These are phyloP conservation scores for Arthrobotrys sinensis DNA, from an alignment of 2,329 filamentous ascomycete species.

Conservation along the genomic window DNA sequence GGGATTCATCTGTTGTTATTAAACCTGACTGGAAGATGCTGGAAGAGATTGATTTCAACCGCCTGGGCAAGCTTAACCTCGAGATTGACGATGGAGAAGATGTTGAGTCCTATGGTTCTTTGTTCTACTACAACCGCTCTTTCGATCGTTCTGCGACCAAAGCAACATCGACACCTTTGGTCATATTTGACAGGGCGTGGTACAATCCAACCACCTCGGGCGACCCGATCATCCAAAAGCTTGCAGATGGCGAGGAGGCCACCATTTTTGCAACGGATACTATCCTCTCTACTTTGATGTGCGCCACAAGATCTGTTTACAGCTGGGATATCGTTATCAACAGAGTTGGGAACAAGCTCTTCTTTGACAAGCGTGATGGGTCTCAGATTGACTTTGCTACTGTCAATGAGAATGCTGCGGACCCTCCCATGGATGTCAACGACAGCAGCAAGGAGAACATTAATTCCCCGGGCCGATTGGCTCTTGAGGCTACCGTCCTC, in stretches of 20 bases:
- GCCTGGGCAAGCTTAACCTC: conserved; percentile 93
- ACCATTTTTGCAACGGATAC: conserved; percentile 97
- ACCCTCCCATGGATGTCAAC: conserved; percentile 90
- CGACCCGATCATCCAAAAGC: conserved; percentile 96
- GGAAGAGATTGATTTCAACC: conserved; percentile 98
- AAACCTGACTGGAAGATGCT: conserved; percentile 95
- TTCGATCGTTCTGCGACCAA: conserved; percentile 93
- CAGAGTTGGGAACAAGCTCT: conserved; percentile 95
- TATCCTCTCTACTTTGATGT: conserved; percentile 99
- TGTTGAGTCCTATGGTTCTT: conserved; percentile 93
- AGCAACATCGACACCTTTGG: conserved; percentile 87
- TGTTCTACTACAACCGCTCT: conserved; percentile 96
- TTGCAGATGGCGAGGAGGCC: conserved; percentile 94
- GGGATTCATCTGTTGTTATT: conserved; percentile 95
- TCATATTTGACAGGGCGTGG: conserved; percentile 89
- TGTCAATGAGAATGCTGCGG: conserved; percentile 98
- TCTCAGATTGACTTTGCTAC: conserved; percentile 96
- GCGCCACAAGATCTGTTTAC: conserved; percentile 94
- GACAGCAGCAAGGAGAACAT: conserved; percentile 94
- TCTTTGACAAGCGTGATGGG: conserved; percentile 97
- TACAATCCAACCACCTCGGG: conserved; percentile 98
- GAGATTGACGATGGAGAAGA: conserved; percentile 96
- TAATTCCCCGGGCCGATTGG: conserved; percentile 93
- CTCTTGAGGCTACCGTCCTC: conserved; percentile 98
- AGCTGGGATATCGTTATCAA: conserved; percentile 98